Percentiles rank a stretch among this genome's conserved stretches.
phyloP scores from a whole-genome alignment of 2,329 filamentous ascomycete species.

The Penicillium brasilianum region DNA sequence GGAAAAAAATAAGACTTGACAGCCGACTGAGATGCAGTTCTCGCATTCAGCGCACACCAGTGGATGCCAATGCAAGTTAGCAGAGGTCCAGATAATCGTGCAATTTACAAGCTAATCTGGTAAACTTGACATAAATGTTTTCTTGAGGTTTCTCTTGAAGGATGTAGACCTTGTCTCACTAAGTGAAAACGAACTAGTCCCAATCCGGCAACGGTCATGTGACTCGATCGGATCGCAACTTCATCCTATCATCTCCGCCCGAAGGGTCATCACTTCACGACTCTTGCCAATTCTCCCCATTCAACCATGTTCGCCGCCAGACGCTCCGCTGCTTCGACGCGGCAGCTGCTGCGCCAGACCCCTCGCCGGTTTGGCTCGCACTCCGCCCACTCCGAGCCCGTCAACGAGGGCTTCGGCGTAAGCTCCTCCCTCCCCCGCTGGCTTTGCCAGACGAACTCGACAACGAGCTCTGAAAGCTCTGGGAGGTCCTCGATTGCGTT shows the following conservation, averaged over 20 bases:
- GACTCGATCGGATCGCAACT: slow-evolving; percentile 26
- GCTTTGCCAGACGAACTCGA: slow-evolving; percentile 14
- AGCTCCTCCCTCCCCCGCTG: slow-evolving; percentile 33
- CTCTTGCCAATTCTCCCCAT: slow-evolving; percentile 36
- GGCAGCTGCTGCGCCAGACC: slow-evolving; percentile 48
- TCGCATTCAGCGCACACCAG: no score
- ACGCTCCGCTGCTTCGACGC: slow-evolving; percentile 45
- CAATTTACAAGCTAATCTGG: no score
- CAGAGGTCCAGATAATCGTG: no score
- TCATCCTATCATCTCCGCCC: slow-evolving; percentile 31
- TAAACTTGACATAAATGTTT: background rate
- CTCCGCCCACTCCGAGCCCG: slow-evolving; percentile 48
- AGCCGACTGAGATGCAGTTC: background rate
- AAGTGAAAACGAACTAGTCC: slow-evolving; percentile 21
- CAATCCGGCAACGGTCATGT: slow-evolving; percentile 25
- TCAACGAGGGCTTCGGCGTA: slow-evolving; percentile 54
- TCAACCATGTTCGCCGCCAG: slow-evolving; percentile 49
- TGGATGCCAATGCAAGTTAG: no score
- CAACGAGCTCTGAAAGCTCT: slow-evolving; percentile 13
- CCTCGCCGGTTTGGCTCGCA: slow-evolving; percentile 52
- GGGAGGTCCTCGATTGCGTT: slow-evolving; percentile 15
- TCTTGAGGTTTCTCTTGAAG: background rate
- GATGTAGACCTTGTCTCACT: background rate
- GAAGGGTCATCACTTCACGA: slow-evolving; percentile 39
- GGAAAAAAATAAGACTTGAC: background rate